phyloP scores from a whole-genome alignment of 108 stramenopile genomes.

The Fragilariopsis cylindrus region DNA sequence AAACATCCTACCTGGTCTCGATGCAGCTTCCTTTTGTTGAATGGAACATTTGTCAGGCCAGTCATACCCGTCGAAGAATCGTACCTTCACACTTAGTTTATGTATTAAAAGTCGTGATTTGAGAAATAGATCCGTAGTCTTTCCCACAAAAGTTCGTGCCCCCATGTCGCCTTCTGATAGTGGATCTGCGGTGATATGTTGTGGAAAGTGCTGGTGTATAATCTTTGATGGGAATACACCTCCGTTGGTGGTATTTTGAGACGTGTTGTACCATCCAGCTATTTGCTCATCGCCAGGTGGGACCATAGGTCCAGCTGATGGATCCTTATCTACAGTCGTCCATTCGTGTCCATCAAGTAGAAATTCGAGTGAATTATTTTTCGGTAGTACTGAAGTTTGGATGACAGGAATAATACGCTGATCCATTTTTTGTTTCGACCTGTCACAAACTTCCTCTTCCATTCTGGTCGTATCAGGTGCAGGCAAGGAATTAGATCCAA shows the following conservation, averaged over 20 bases:
- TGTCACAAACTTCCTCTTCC: not conserved
- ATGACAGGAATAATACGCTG: not conserved
- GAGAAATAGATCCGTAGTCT: slow-evolving; percentile 34
- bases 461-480: not conserved
- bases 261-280: slow-evolving; percentile 59
- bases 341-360: slow-evolving; percentile 75
- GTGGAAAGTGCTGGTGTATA: slow-evolving; percentile 71
- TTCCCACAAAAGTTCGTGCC: slow-evolving; percentile 52
- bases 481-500: not conserved
- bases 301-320: slow-evolving; percentile 36
- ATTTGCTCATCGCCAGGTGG: slow-evolving; percentile 68
- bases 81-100: slow-evolving; percentile 56
- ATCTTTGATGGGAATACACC: slow-evolving; percentile 17
- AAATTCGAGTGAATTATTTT: slow-evolving; percentile 12
- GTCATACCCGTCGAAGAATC: slow-evolving; percentile 83
- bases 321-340: slow-evolving; percentile 71
- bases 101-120: slow-evolving; percentile 58
- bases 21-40: slow-evolving; percentile 17
- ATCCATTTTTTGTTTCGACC: not conserved
- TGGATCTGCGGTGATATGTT: slow-evolving; percentile 56
- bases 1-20: slow-evolving; percentile 29
- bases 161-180: slow-evolving; percentile 60
- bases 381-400: not conserved
- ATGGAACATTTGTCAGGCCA: slow-evolving; percentile 48
- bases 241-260: not conserved